phyloP scores from a whole-genome alignment of 2,329 filamentous ascomycete genomes.

The Orbilia blumenaviensis region DNA sequence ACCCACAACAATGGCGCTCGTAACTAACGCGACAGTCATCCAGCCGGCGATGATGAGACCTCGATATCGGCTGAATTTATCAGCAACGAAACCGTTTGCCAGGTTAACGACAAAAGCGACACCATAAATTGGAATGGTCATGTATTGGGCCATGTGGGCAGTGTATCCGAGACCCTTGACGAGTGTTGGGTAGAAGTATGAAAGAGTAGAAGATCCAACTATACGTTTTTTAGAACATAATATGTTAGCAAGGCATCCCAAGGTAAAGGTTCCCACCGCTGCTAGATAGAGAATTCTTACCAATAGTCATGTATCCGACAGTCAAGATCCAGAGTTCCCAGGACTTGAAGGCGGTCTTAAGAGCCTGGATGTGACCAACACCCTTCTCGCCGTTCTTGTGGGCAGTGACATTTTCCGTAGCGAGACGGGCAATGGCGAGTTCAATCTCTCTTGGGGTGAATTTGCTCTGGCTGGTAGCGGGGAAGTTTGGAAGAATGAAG shows the following conservation, averaged over 20 bases:
- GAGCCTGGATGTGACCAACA: slow-evolving; percentile 59
- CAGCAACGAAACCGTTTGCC: slow-evolving; percentile 64
- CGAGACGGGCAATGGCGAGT: slow-evolving; percentile 63
- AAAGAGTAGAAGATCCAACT: slow-evolving; percentile 64
- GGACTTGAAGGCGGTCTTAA: slow-evolving; percentile 62
- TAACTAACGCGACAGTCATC: slow-evolving; percentile 62
- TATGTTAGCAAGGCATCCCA: slow-evolving; percentile 55
- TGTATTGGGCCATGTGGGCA: slow-evolving; percentile 56
- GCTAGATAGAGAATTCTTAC: slow-evolving; percentile 25
- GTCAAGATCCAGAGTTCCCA: slow-evolving; percentile 65
- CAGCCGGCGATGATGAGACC: slow-evolving; percentile 65
- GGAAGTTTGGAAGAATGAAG: slow-evolving; percentile 66
- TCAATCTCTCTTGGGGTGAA: slow-evolving; percentile 62
- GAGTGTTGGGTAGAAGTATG: slow-evolving; percentile 68
- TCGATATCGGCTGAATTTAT: slow-evolving; percentile 63
- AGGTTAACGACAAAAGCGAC: slow-evolving; percentile 66
- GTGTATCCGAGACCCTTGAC: slow-evolving; percentile 66
- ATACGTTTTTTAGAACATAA: slow-evolving; percentile 46
- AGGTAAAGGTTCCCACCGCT: no score
- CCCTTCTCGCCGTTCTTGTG: slow-evolving; percentile 58
- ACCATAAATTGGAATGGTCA: slow-evolving; percentile 66
- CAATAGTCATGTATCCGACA: slow-evolving; percentile 65
- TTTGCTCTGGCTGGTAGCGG: slow-evolving; percentile 62
- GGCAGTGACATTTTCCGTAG: slow-evolving; percentile 62
- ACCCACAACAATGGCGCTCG: slow-evolving; percentile 59